Evolutionary conservation across 202 grass and related monocot genomes (phyloP).

Genomic region (Carex arenaria): DNA sequence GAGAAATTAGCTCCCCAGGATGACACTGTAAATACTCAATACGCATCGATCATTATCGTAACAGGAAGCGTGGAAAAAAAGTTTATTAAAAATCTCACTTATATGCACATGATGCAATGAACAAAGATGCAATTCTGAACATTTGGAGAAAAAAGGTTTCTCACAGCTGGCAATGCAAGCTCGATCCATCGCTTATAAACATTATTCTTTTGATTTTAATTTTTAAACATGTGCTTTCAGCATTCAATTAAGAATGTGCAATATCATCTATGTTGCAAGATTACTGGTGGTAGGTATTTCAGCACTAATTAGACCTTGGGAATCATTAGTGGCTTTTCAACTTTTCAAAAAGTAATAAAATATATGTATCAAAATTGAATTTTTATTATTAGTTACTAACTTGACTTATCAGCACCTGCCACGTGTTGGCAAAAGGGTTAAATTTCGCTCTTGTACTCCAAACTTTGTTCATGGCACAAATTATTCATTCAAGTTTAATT

Average conservation of each 20-base stretch:
- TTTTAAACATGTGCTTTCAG: not conserved
- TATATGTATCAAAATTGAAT: too few relatives aligned
- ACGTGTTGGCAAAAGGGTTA: too few relatives aligned
- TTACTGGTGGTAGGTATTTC: not conserved
- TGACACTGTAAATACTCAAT: not conserved
- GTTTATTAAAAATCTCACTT: not conserved
- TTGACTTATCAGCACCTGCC: too few relatives aligned
- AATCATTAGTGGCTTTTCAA: not conserved
- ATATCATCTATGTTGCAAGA: not conserved
- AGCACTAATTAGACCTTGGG: not conserved
- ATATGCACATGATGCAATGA: constrained; percentile 9
- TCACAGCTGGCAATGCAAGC: not conserved
- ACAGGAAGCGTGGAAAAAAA: not conserved
- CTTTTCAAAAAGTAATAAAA: not conserved
- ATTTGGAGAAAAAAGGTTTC: not conserved
- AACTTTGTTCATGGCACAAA: too few relatives aligned
- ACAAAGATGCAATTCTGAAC: not conserved
- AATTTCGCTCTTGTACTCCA: too few relatives aligned
- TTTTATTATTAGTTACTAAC: too few relatives aligned
- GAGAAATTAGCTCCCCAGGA: too few relatives aligned
- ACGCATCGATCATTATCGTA: not conserved
- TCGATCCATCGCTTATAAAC: too few relatives aligned
- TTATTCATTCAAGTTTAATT: too few relatives aligned
- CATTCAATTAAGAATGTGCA: not conserved
- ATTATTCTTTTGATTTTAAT: too few relatives aligned